Evolutionary conservation across 345 rosid species (phyloP).

Genomic region (Eucalyptus rudis): DNA sequence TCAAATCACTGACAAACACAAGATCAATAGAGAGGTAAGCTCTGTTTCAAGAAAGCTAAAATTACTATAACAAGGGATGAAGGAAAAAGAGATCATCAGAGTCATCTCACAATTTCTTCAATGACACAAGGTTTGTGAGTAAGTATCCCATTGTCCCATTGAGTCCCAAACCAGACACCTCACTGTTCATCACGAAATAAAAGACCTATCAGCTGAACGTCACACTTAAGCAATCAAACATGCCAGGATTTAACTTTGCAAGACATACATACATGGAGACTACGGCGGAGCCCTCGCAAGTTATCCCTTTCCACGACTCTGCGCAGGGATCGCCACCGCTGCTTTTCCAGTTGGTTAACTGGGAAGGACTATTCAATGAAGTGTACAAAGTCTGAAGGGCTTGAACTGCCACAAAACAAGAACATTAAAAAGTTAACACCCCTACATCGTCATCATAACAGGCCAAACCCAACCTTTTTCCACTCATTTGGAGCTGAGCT

Average conservation of each 20-base stretch:
- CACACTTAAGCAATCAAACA: neutral
- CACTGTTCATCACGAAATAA: conserved; percentile 27
- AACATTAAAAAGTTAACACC: neutral
- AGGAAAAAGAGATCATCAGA: neutral
- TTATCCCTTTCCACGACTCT: conserved; percentile 92
- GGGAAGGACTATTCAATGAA: conserved; percentile 70
- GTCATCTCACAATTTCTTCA: conserved; percentile 58
- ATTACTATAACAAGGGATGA: neutral
- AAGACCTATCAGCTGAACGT: neutral
- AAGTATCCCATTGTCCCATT: conserved; percentile 87
- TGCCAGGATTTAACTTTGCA: neutral
- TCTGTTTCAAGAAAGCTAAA: neutral
- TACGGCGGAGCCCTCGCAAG: conserved; percentile 80
- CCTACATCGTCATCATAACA: neutral
- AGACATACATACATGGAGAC: conserved; percentile 57
- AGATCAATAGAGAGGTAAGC: neutral
- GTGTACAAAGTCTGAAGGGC: conserved; percentile 78
- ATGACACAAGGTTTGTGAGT: conserved; percentile 54
- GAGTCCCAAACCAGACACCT: conserved; percentile 70
- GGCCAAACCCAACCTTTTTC: neutral
- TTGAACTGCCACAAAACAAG: conserved; percentile 39
- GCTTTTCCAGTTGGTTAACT: conserved; percentile 81
- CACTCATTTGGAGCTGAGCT: neutral
- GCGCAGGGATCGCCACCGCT: conserved; percentile 87
- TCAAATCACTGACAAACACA: conserved; percentile 58